Base-by-base conservation (phyloP, 78 protist species). In the Ministeria vibrans region DNA sequence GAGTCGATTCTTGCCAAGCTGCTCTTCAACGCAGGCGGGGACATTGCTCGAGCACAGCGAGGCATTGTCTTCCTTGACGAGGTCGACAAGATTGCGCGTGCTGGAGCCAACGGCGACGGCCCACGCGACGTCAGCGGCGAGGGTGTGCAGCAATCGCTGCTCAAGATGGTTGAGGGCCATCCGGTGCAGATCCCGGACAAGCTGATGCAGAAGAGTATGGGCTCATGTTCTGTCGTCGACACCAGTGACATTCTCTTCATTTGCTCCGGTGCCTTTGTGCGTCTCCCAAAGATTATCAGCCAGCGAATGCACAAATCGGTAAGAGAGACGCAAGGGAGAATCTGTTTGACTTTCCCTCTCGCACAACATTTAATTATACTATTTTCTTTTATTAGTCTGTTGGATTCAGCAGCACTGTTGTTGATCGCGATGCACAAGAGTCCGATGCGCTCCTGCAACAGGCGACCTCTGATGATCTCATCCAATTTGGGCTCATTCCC, bases 101-200 rank as follows among this genome's bases (percentile, higher is more conserved):
- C 41, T 28, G 32, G 70, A 25, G 59, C 7, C 6, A 69, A 49
- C 43, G 39, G 28, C 27, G 15, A 43, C 5, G 41, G 27, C 34
- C 59, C 78, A 5, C 38, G 83, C 28, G 90, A 86, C 69, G 90
- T 86, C 42, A 3, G 62, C 30, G 90, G 90, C 61, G 90, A 86
- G 84, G 90, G 87, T 32, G 90, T 86, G 62, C 90, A 86, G 81
- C 88, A 85, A 75, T 83, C 78, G 28, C 49, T 70, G 66, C 86
- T 80, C 49, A 74, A 73, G 71, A 63, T 70, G 77, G 71, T 70
- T 1, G 85, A 79, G 42, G 90, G 90, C 7, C 5, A 79, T 0
- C 75, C 71, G 0, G 90, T 86, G 18, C 32, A 43, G 34, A 86
- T 86, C 13, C 90, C 90, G 28, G 84, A 77, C n/a, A 66, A 66